Evolutionary conservation across 257 asterid genomes (phyloP), one percentile per base, ranked within the genome.

Genomic region (Rehmannia glutinosa): DNA sequence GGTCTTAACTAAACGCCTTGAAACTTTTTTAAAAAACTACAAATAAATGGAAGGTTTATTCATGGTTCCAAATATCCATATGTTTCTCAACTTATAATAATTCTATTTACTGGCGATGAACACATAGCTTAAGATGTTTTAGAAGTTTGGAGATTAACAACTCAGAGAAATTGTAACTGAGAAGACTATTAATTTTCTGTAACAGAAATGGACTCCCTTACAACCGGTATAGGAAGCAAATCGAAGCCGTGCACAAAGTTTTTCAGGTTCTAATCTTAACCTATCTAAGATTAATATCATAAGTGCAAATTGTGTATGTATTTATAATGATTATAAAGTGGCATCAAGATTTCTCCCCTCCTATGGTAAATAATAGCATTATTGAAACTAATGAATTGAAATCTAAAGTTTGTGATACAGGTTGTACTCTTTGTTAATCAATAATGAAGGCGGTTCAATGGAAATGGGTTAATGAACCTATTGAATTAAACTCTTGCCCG

Each of bases 211-310:
- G 94, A 88, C 85, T 84, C 93, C 78, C 56, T 76, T 78, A 68
- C 95, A 79, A 64, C 88, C 59, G 94, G 91, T 86, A 81, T 88
- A 88, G 94, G 96, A 84, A 86, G 94, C 89, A 88, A 86, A 82
- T 84, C 83, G 85, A 86, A 86, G 91, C 94, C 96, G 68, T 88
- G 96, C 94, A 88, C 89, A 79, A 86, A 84, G 82, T 88, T 86
- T 88, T 88, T 84, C 94, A 88, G 96, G 96, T 88, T 88, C 71
- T 81, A 86, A 88, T 86, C 96, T 82, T 79, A 79, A 86, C 91
- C 73, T 78, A 79, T 77, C 76, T 77, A 81, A 86, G 71, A 68
- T 73, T 60, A 73, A 75, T 76, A 60, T 63, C 52, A 20, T 64
- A 76, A 83, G 52, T 76, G 71, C 57, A 77, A 61, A 27, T 24